Conservation (phyloP, 2,329 filamentous ascomycete species). For the Tolypocladium endophyticum region DNA sequence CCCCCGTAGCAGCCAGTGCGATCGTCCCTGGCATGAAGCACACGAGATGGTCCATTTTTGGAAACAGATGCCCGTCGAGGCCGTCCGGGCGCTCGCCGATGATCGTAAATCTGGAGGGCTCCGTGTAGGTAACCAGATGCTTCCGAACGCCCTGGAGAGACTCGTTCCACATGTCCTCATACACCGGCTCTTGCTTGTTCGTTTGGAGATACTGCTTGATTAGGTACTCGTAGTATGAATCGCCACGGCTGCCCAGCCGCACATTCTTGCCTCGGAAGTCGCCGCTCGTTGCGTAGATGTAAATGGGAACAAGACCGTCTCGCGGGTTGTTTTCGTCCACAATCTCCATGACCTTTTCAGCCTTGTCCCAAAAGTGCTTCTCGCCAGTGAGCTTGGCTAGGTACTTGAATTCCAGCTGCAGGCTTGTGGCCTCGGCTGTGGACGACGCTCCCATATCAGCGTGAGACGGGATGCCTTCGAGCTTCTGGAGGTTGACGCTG, state of each 20-base stretch:
- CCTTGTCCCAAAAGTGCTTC: conserved; percentile 81
- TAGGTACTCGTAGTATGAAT: conserved; percentile 98
- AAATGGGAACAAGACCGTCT: conserved; percentile 87
- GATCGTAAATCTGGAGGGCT: conserved; percentile 71
- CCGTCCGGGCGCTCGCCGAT: conserved; percentile 77
- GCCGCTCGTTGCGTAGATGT: conserved; percentile 69
- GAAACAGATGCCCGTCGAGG: conserved; percentile 51
- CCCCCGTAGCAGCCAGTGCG: conserved; percentile 75
- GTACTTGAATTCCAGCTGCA: conserved; percentile 97
- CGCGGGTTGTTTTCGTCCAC: conserved; percentile 71
- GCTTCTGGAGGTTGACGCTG: conserved; percentile 76
- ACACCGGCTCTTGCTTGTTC: conserved; percentile 72
- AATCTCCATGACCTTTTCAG: conserved; percentile 83
- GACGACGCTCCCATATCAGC: conserved; percentile 80
- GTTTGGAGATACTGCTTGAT: conserved; percentile 98
- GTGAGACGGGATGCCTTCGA: conserved; percentile 69
- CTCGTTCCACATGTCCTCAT: conserved; percentile 89
- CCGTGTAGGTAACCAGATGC: conserved; percentile 82
- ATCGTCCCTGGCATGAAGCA: conserved; percentile 98
- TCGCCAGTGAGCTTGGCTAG: conserved; percentile 91
- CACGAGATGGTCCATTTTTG: conserved; percentile 97
- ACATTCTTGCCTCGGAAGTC: conserved; percentile 78
- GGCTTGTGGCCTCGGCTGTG: conserved; percentile 81
- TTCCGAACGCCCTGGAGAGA: conserved; percentile 77
- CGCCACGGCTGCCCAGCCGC: conserved; percentile 82